Conservation (phyloP, 2,329 filamentous ascomycete genomes). For the Hypoxylon rubiginosum region DNA sequence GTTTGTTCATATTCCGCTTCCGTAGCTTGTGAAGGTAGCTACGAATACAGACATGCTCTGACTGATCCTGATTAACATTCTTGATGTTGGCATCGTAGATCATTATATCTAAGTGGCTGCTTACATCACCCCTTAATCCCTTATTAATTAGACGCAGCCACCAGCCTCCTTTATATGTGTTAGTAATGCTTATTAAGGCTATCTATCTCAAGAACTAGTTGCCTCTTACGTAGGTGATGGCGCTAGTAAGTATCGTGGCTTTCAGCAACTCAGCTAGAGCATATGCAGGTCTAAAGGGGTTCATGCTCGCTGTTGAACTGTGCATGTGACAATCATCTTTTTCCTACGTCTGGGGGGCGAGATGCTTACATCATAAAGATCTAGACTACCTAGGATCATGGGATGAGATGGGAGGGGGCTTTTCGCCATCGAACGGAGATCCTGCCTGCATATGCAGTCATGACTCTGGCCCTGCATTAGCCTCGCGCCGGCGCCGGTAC, state of each 20-base stretch:
- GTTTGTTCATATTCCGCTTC: not conserved
- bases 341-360: not conserved
- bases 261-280: no score
- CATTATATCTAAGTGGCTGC: not conserved
- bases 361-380: not conserved
- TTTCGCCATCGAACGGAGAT: no score
- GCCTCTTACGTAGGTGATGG: no score
- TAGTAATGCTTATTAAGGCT: not conserved
- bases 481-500: not conserved
- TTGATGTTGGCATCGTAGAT: not conserved
- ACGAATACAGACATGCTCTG: not conserved
- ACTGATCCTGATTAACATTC: not conserved
- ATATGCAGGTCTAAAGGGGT: no score
- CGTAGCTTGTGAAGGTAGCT: not conserved
- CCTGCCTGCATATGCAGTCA: conserved; percentile 3
- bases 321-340: not conserved
- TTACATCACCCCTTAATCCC: not conserved
- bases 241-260: no score
- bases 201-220: no score
- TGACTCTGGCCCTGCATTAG: conserved; percentile 12
- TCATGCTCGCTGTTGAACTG: not conserved
- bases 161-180: no score
- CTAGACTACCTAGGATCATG: not conserved
- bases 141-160: not conserved
- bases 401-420: not conserved